Base-by-base conservation (phyloP, 352 stramenopile species). In the Thraustochytrium aureum region DNA sequence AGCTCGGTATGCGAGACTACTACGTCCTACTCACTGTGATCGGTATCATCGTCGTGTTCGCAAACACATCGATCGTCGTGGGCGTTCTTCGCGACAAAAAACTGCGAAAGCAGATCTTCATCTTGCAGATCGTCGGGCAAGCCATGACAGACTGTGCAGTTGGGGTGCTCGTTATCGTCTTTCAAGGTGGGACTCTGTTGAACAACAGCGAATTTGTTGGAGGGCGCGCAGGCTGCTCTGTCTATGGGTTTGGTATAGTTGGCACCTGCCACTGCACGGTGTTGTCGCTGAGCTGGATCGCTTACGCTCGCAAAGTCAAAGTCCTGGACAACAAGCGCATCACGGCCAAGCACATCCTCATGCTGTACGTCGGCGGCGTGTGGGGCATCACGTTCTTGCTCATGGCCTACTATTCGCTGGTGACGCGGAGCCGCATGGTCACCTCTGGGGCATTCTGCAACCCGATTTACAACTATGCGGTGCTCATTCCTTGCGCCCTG, bases 261-360 rank as follows among this genome's bases (percentile, higher is more conserved):
- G 14, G n/a, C 22, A 79, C 69, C 20, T 79, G 69, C 54, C 69
- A 79, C 35, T 79, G 50, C 37, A 79, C 69, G 39, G 50, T 79
- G 2, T 79, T 79, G 4, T 79, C 69, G 47, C 69, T 79, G 26
- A 50, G 33, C 50, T 79, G 69, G 69, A 79, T 79, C 30, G 69
- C 69, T 26, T 67, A 79, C 61, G 33, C 59, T 1, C 37, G 69
- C 0, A n/a, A 37, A 4, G 35, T 20, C 30, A 79, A 79, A 38
- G 20, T 79, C 26, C 14, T 79, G 30, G 37, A 79, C 20, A 79
- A 79, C 7, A 10, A 30, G n/a, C 54, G 39, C 32, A 47, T 79
- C 4, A 20, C 52, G 20, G n/a, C 37, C 41, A 41, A 52, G 7
- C 32, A 50, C 12, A 0, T 79, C 2, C 37, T 45, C 6, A 72